Base-by-base conservation (phyloP, 495 filamentous ascomycete species). In the Glutinoglossum americanum region DNA sequence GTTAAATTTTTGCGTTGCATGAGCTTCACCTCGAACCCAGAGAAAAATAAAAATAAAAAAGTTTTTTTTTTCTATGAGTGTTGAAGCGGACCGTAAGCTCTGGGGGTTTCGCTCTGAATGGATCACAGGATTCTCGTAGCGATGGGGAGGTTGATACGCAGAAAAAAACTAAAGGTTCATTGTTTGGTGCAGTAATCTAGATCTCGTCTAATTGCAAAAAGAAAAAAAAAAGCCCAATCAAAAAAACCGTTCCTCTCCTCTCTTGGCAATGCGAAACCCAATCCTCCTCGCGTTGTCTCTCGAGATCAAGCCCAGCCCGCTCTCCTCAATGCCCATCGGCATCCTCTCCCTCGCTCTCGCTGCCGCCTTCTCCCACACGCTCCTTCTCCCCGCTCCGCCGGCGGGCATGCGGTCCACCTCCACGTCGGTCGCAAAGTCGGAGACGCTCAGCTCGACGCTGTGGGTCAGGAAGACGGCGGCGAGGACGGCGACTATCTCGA, bases 401-500 rank as follows among this genome's bases (percentile, higher is more conserved):
- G 47, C 7, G 7, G 47, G 47, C 47, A 51, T 51, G 7, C 21
- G 21, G 8, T 13, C 47, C 4, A 51, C 26, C 3, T 21, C 47
- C 1, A n/a, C 9, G 21, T 51, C 47, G 47, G 47, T 23, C 3
- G 47, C 47, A 25, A 51, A 51, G 26, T 21, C 47, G 21, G 21
- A 4, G n/a, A 85, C 76, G 0, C 73, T 80, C 51, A 88, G 72
- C 68, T 85, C 80, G 13, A 87, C 71, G 59, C 73, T 79, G 66
- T 80, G 82, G 28, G 73, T 68, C 56, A 75, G 72, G 58, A 87
- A 83, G 7, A 89, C 67, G 13, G 78, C 74, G 1, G 81, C 76
- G 56, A 92, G 72, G 59, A 79, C 82, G 0, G 82, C 82, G 35
- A 79, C 71, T 45, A 84, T 71, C 65, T 92, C 83, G 61, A 88